Evolutionary conservation across 2,329 filamentous ascomycete species (phyloP), one percentile per base, ranked within the genome.

Genomic region (Plectosphaerella cucumerina): DNA sequence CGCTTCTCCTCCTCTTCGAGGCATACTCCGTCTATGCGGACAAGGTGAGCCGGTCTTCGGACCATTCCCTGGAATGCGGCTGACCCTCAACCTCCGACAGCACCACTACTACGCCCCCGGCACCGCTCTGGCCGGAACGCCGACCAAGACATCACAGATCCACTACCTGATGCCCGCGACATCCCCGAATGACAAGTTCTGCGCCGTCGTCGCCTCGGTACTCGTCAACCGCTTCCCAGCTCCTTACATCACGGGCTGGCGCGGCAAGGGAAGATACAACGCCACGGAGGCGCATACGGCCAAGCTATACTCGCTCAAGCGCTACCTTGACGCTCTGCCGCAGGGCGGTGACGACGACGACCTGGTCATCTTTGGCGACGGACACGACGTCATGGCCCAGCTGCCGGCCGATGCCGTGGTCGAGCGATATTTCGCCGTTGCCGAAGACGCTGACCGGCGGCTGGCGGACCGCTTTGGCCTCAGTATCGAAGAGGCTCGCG

Each of bases 341-440:
- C 12, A n/a, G 20, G 20, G 20, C 9, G 41, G 14, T 11, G 15
- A 10, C n/a, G 41, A 53, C 5, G 51, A 61, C 14, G 59, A 62
- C 15, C 47, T 62, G 8, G 53, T 62, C 4, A 48, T 62, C 6
- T 50, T 60, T 10, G 55, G 59, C 31, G 59, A 61, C 43, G 54
- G 58, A 15, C 57, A 56, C 44, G 59, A 62, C 43, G 59, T 62
- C 21, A 35, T 61, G 18, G 58, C 58, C 3, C 58, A 62, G 22
- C n/a, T 59, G 1, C 59, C 60, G 1, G 57, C 54, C n/a, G 54
- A 59, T 14, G 45, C 34, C 18, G 55, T 56, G 54, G 58, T 62
- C 3, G 50, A 59, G 45, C 54, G 57, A 17, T 62, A 62, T 33
- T 62, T 62, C 12, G 45, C 53, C 0, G 18, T 58, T 0, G 51